Evolutionary conservation across 306 rosid species (phyloP), one percentile per base, ranked within the genome.

Genomic region (Fagus sylvatica): DNA sequence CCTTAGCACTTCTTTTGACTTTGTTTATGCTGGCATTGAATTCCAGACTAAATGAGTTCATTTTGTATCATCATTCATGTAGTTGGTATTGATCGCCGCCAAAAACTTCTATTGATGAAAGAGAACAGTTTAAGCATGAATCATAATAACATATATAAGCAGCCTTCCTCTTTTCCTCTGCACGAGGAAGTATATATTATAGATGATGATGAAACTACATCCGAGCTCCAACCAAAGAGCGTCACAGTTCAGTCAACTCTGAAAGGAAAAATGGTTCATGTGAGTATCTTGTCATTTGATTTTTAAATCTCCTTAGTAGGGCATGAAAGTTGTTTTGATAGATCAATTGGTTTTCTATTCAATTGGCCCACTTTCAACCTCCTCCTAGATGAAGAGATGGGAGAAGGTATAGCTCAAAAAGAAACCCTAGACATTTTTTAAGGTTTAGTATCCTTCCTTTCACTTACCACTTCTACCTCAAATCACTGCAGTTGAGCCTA

Each of bases 1-100:
- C 65, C 34, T 54, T 65, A 39, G 41, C 73, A 53, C 57, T 78
- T 68, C 75, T 28, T 17, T 17, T 48, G 10, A 60, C 39, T 66
- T 43, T 75, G 48, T 5, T 64, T 67, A 7, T 69, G 69, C 54
- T 75, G 66, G 53, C 39, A 56, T 69, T 72, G 57, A 66, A 40
- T 75, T 59, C 69, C 48, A 22, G 69, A 56, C 73, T 73, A 64
- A 15, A 22, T 22, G 19, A 28, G 64, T 59, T 74, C 51, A 59
- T 36, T 62, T 65, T 73, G 17, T 65, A 42, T 43, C 57, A 79
- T 87, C 53, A 16, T 69, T 75, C 69, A 68, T 81, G 73, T 81
- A 95, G 98, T 95, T 88, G 98, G 98, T 59, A 84, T 95, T 82
- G 98, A 95, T 87, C 77, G 89, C 76, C 90, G 74, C 86, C 93